Conservation (phyloP, 2,329 filamentous ascomycete genomes). For the Seiridium cupressi region DNA sequence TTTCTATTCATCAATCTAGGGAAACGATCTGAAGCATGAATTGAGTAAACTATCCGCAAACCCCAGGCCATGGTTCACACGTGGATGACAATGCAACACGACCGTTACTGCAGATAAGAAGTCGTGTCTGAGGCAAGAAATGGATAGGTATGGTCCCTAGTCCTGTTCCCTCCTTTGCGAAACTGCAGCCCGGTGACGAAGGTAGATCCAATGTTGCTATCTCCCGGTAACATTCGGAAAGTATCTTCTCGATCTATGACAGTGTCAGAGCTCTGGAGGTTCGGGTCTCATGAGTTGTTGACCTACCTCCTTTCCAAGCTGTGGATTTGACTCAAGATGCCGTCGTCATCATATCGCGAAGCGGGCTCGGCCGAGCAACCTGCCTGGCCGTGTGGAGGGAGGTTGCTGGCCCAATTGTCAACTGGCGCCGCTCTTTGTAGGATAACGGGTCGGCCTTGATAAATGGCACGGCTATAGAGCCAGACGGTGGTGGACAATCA, state of each 20-base stretch:
- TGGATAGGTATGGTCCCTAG: not conserved
- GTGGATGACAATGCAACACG: not conserved
- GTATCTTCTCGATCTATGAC: constrained; percentile 1
- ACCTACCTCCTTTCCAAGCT: constrained; percentile 27
- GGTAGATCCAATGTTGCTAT: not conserved
- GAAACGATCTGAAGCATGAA: not conserved
- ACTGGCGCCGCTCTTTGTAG: constrained; percentile 43
- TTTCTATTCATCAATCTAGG: not conserved
- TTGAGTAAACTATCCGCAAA: not conserved
- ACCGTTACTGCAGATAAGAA: not conserved
- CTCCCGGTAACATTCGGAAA: not conserved
- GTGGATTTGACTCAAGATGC: constrained; percentile 44
- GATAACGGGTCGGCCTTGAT: constrained; percentile 29
- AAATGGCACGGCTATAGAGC: constrained; percentile 23
- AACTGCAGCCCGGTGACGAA: not conserved
- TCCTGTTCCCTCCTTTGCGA: not conserved
- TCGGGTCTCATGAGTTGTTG: not conserved
- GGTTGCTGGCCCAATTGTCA: constrained; percentile 43
- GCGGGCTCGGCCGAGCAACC: constrained; percentile 63
- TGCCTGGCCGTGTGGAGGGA: constrained; percentile 43
- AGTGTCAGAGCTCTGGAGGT: not conserved
- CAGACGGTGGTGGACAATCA: constrained; percentile 38
- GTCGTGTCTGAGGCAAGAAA: not conserved
- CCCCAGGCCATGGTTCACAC: not conserved
- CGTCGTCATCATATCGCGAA: constrained; percentile 63